Percentiles rank a stretch among this genome's conserved stretches.
These are phyloP conservation scores for Clarireedia hainanense DNA, from an alignment of 2,329 filamentous ascomycete species.

Conservation along the genomic window DNA sequence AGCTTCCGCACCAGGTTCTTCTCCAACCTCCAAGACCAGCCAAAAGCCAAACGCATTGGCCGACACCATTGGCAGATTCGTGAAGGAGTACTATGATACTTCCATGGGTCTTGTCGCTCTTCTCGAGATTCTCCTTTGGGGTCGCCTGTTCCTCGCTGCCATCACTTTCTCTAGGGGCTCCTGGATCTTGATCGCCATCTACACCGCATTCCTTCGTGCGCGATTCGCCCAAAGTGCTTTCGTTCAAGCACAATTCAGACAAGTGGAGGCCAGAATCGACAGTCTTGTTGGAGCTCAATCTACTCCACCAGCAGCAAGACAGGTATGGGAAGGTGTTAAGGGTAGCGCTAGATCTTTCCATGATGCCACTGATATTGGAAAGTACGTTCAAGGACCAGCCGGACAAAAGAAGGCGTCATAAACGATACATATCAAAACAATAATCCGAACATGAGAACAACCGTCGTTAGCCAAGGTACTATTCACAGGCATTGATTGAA, in stretches of 20 bases:
- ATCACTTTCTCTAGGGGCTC: constrained; percentile 84
- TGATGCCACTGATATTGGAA: constrained; percentile 69
- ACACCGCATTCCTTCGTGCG: constrained; percentile 87
- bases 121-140: constrained; percentile 83
- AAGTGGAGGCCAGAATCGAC: constrained; percentile 69
- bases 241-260: constrained; percentile 73
- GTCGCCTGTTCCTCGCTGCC: constrained; percentile 72
- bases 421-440: constrained; percentile 5
- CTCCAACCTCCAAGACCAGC: constrained; percentile 49
- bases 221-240: constrained; percentile 86
- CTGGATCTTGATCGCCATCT: constrained; percentile 79
- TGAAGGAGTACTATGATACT: constrained; percentile 95
- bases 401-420: constrained; percentile 50
- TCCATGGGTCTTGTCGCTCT: constrained; percentile 89
- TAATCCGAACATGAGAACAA: neutral
- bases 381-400: constrained; percentile 55
- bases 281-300: constrained; percentile 78
- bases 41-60: constrained; percentile 48
- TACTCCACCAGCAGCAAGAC: constrained; percentile 69
- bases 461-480: neutral
- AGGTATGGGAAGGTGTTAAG: constrained; percentile 79
- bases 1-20: constrained; percentile 45
- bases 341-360: constrained; percentile 63
- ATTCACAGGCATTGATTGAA: constrained; percentile 3
- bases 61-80: constrained; percentile 82